Evolutionary conservation across 345 rosid genomes (phyloP).

Genomic region (Salix purpurea): DNA sequence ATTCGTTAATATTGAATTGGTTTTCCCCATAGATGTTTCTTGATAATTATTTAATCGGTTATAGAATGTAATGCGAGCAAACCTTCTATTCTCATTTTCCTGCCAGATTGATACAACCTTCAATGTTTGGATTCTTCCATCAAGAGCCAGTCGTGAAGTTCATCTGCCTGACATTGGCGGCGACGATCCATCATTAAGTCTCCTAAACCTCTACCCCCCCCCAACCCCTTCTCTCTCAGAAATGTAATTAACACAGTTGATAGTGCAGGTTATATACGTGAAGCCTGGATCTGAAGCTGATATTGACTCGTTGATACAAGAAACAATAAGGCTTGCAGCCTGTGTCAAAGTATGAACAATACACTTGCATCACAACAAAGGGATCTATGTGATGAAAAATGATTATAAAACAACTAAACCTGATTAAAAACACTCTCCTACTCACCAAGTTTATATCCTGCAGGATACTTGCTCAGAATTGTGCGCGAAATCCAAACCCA

Average conservation of each 20-base stretch:
- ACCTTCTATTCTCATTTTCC: not conserved
- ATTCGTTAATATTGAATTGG: not conserved
- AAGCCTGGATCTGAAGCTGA: constrained; percentile 72
- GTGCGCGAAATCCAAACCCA: constrained; percentile 62
- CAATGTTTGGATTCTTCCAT: constrained; percentile 73
- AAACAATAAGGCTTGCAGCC: constrained; percentile 58
- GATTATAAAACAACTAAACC: not conserved
- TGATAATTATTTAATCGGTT: no score
- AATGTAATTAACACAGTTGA: not conserved
- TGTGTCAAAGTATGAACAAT: constrained; percentile 38
- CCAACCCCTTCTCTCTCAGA: not conserved
- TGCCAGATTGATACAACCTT: constrained; percentile 67
- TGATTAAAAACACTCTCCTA: not conserved
- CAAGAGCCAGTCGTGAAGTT: constrained; percentile 30
- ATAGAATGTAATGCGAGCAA: not conserved
- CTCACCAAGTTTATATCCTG: not conserved
- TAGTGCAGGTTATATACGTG: constrained; percentile 74
- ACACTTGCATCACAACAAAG: no score
- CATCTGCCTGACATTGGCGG: constrained; percentile 62
- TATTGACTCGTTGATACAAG: constrained; percentile 71
- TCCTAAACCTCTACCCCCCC: not conserved
- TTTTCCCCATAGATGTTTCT: no score
- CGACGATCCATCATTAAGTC: constrained; percentile 77
- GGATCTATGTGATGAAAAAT: not conserved
- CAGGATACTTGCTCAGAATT: constrained; percentile 76